phyloP scores from a whole-genome alignment of 257 asterid genomes.

The Prunella vulgaris region DNA sequence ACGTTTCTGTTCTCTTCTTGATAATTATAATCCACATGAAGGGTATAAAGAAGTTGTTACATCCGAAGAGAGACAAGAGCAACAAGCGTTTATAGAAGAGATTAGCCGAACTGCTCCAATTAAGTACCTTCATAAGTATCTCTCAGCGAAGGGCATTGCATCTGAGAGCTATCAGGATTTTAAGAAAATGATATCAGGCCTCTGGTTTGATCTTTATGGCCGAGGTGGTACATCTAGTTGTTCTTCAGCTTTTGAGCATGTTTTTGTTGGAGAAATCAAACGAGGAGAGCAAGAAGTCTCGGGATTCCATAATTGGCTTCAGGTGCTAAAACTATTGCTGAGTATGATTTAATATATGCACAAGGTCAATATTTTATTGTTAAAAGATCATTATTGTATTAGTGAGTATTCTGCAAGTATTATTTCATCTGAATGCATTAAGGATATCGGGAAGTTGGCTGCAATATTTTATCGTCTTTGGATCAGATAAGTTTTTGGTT shows the following conservation, averaged over 20 bases:
- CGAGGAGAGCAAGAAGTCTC: conserved; percentile 73
- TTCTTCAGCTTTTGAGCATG: conserved; percentile 98
- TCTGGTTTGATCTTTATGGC: conserved; percentile 88
- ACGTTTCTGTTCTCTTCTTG: conserved; percentile 89
- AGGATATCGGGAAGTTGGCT: not conserved
- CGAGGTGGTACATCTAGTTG: conserved; percentile 81
- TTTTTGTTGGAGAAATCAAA: conserved; percentile 97
- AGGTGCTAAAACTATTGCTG: conserved; percentile 38
- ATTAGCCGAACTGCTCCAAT: conserved; percentile 91
- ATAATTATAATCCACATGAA: conserved; percentile 84
- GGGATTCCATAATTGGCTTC: conserved; percentile 98
- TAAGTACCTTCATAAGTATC: conserved; percentile 73
- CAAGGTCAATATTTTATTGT: not conserved
- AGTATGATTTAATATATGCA: not conserved
- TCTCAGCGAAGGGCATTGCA: conserved; percentile 47
- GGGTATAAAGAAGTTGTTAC: conserved; percentile 84
- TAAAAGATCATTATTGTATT: conserved; percentile 1
- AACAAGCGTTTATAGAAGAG: conserved; percentile 85
- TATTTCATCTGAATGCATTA: not conserved
- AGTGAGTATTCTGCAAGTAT: not conserved
- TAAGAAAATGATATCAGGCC: conserved; percentile 56
- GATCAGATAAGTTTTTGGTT: not conserved
- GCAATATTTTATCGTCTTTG: not conserved
- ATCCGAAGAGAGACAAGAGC: conserved; percentile 73
- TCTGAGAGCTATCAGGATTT: conserved; percentile 52